A percentile compares a stretch with the other conserved stretches of the same genome.
Conservation (phyloP, 1,284 basidiomycete genomes). For the Exsudoporus floridanus region DNA sequence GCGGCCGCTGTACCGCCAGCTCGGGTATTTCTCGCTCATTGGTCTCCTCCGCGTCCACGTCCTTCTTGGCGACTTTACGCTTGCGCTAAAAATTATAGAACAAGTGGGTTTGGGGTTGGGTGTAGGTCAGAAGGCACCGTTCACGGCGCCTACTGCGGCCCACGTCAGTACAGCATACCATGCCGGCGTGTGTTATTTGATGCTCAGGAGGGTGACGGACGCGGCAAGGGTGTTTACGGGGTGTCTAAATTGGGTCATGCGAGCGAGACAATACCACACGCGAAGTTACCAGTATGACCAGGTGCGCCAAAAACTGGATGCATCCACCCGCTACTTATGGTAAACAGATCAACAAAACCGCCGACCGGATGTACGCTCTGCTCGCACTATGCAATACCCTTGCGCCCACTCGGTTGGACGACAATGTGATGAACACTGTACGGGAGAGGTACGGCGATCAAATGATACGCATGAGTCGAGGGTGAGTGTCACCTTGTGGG, state of each 20-base stretch:
- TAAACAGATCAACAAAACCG: slow-evolving; percentile 89
- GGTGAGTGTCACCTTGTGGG: slow-evolving; percentile 46
- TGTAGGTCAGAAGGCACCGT: slow-evolving; percentile 82
- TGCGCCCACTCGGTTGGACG: slow-evolving; percentile 88
- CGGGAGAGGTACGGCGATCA: slow-evolving; percentile 95
- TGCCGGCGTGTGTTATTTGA: slow-evolving; percentile 95
- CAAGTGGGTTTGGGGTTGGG: slow-evolving; percentile 88
- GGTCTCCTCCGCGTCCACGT: slow-evolving; percentile 95
- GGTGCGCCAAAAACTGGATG: slow-evolving; percentile 40
- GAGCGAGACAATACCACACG: slow-evolving; percentile 94
- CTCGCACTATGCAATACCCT: slow-evolving; percentile 92
- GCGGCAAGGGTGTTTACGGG: slow-evolving; percentile 92
- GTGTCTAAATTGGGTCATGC: slow-evolving; percentile 90
- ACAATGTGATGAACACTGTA: slow-evolving; percentile 91
- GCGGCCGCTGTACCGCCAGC: slow-evolving; percentile 87
- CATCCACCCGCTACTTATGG: background rate
- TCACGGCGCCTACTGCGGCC: slow-evolving; percentile 90
- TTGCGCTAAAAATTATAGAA: slow-evolving; percentile 95
- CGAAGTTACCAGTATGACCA: slow-evolving; percentile 96
- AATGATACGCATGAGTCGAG: slow-evolving; percentile 80
- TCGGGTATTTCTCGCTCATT: slow-evolving; percentile 98
- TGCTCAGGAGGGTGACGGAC: slow-evolving; percentile 92
- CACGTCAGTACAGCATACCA: slow-evolving; percentile 96
- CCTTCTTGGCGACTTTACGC: slow-evolving; percentile 92
- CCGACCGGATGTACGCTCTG: slow-evolving; percentile 96